Evolutionary conservation across 2,329 filamentous ascomycete genomes (phyloP).

Genomic region (Epicoccum nigrum): DNA sequence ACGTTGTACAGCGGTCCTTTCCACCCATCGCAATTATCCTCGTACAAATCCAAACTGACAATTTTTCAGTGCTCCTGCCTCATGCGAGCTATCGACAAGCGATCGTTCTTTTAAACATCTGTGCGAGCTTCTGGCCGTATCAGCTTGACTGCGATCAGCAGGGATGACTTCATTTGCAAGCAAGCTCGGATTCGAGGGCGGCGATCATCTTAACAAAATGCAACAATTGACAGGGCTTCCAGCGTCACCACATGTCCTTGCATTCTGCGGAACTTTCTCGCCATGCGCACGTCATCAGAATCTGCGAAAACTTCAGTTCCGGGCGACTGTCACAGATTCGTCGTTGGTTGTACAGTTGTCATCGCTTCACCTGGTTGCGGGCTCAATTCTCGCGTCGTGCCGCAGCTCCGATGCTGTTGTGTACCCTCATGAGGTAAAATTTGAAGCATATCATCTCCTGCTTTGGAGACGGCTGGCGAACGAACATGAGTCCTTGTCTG

Average conservation of each 20-base stretch:
- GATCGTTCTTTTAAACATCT: conserved; percentile 13
- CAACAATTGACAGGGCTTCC: conserved; percentile 1
- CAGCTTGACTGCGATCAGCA: conserved; percentile 30
- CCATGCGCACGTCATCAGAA: not conserved
- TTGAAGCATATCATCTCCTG: conserved; percentile 1
- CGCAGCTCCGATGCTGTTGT: conserved; percentile 26
- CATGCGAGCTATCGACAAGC: conserved; percentile 22
- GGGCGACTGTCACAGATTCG: conserved; percentile 18
- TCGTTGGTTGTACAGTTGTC: conserved; percentile 26
- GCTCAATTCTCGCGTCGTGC: conserved; percentile 17
- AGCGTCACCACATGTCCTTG: not conserved
- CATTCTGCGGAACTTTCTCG: too few species aligned
- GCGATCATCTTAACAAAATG: conserved; percentile 19
- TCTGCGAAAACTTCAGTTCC: not conserved
- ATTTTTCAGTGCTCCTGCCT: conserved; percentile 20
- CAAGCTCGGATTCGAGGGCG: conserved; percentile 23
- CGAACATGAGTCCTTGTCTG: conserved; percentile 20
- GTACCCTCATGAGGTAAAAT: conserved; percentile 7
- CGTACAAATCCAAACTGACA: conserved; percentile 20
- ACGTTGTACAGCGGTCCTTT: conserved; percentile 34
- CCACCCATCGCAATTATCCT: conserved; percentile 20
- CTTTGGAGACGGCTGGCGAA: conserved; percentile 9
- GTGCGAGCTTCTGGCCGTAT: conserved; percentile 19
- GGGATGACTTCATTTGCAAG: conserved; percentile 21
- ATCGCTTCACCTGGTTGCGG: conserved; percentile 24